phyloP scores from a whole-genome alignment of 169 alveolate genomes.

The Plasmodium relictum region DNA sequence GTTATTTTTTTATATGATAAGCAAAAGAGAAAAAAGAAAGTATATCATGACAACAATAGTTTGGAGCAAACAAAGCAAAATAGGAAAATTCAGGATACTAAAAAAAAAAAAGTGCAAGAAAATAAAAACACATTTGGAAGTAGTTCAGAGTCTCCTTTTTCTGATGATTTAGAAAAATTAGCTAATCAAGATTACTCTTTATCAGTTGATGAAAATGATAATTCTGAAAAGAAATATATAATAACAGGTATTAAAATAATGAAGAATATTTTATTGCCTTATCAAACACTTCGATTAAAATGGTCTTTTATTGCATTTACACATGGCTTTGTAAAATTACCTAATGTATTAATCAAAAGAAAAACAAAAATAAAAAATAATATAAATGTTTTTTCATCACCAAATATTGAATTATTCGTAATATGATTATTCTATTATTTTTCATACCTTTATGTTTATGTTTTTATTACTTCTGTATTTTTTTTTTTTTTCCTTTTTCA shows the following conservation, averaged over 20 bases:
- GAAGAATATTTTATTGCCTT: constrained; percentile 69
- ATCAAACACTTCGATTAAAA: constrained; percentile 43
- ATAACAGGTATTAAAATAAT: constrained; percentile 45
- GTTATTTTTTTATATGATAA: constrained; percentile 65
- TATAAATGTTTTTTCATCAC: constrained; percentile 57
- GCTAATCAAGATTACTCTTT: constrained; percentile 21
- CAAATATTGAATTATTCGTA: constrained; percentile 42
- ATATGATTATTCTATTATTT: constrained; percentile 1
- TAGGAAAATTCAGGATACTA: background rate
- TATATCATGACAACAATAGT: background rate
- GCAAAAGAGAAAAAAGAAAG: constrained; percentile 11
- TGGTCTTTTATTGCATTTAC: constrained; percentile 62
- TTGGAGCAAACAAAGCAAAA: background rate
- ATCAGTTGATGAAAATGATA: constrained; percentile 17
- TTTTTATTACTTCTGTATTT: too few relatives aligned
- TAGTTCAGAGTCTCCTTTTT: constrained; percentile 26
- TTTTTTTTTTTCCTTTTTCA: too few relatives aligned
- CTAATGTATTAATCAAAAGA: constrained; percentile 53
- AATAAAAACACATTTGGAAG: constrained; percentile 1
- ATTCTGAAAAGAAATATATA: constrained; percentile 23
- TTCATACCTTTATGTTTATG: too few relatives aligned
- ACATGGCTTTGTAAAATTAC: constrained; percentile 40
- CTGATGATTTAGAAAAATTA: constrained; percentile 47
- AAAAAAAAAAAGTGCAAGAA: background rate
- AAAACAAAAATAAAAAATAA: constrained; percentile 66